Conservation (phyloP, 176 grass and related monocot genomes). For the Phoenix dactylifera region DNA sequence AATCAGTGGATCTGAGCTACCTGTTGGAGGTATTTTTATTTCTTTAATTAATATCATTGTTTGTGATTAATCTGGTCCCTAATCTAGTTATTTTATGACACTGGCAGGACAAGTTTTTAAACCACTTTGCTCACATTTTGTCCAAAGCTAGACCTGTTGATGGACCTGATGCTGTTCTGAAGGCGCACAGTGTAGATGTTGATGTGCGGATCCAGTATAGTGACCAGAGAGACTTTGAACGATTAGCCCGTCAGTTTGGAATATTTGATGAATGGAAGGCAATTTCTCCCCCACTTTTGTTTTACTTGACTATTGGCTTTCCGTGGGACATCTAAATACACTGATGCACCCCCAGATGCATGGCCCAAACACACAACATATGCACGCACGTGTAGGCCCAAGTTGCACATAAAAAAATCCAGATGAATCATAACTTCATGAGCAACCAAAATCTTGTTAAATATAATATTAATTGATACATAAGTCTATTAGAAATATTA, state of each 20-base stretch:
- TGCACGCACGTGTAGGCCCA: too few relatives aligned
- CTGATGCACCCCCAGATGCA: too few relatives aligned
- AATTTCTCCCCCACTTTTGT: conserved; percentile 15
- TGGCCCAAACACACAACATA: too few relatives aligned
- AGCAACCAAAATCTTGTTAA: too few relatives aligned
- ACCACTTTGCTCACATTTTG: conserved; percentile 58
- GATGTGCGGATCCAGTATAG: conserved; percentile 80
- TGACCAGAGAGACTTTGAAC: conserved; percentile 73
- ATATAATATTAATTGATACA: too few relatives aligned
- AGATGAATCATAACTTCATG: too few relatives aligned
- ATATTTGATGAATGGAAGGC: conserved; percentile 99
- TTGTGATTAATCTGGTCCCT: neutral
- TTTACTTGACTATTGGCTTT: neutral
- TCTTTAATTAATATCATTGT: neutral
- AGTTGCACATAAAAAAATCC: too few relatives aligned
- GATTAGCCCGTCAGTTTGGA: conserved; percentile 81
- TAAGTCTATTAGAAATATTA: too few relatives aligned
- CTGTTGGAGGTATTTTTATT: conserved; percentile 58
- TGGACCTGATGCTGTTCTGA: conserved; percentile 53
- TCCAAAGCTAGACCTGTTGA: conserved; percentile 55
- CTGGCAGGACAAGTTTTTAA: conserved; percentile 56
- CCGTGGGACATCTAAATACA: neutral
- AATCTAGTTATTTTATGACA: conserved; percentile 5
- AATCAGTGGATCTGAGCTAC: conserved; percentile 70
- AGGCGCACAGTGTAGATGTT: conserved; percentile 46